Evolutionary conservation across 2,329 filamentous ascomycete genomes (phyloP).

Genomic region (Microcera coccophila): DNA sequence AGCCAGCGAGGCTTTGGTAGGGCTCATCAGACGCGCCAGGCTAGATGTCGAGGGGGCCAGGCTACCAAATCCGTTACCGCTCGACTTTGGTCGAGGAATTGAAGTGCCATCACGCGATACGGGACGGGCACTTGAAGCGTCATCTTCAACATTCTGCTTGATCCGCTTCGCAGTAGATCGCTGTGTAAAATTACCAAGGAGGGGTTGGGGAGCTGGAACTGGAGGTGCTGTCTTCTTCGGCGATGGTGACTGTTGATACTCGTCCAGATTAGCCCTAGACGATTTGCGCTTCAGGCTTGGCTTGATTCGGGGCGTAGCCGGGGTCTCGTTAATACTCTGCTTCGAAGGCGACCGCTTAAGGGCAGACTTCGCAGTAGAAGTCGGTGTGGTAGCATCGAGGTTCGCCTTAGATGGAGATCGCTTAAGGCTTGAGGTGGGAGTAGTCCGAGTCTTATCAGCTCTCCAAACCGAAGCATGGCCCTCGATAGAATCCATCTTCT

Average conservation of each 20-base stretch:
- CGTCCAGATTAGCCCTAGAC: constrained; percentile 27
- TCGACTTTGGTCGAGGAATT: constrained; percentile 46
- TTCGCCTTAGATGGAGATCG: constrained; percentile 45
- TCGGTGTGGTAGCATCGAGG: constrained; percentile 32
- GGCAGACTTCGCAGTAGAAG: constrained; percentile 32
- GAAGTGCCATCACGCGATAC: constrained; percentile 49
- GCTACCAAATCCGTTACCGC: constrained; percentile 17
- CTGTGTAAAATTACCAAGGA: constrained; percentile 21
- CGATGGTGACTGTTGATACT: constrained; percentile 26
- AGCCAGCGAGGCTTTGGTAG: constrained; percentile 71
- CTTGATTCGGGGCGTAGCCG: constrained; percentile 45
- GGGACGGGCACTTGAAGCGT: constrained; percentile 63
- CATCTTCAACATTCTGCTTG: constrained; percentile 64
- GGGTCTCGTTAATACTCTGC: constrained; percentile 59
- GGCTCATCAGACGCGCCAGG: constrained; percentile 63
- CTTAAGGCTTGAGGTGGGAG: constrained; percentile 43
- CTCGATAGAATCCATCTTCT: constrained; percentile 96
- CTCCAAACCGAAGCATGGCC: constrained; percentile 78
- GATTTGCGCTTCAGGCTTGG: constrained; percentile 26
- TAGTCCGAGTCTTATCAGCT: constrained; percentile 50
- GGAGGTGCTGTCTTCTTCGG: constrained; percentile 26
- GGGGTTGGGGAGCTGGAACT: constrained; percentile 13
- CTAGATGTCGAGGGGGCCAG: constrained; percentile 46
- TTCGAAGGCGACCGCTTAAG: constrained; percentile 53
- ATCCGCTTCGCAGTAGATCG: constrained; percentile 62